Evolutionary conservation across 345 rosid genomes (phyloP).

Genomic region (Eucalyptus polybractea): DNA sequence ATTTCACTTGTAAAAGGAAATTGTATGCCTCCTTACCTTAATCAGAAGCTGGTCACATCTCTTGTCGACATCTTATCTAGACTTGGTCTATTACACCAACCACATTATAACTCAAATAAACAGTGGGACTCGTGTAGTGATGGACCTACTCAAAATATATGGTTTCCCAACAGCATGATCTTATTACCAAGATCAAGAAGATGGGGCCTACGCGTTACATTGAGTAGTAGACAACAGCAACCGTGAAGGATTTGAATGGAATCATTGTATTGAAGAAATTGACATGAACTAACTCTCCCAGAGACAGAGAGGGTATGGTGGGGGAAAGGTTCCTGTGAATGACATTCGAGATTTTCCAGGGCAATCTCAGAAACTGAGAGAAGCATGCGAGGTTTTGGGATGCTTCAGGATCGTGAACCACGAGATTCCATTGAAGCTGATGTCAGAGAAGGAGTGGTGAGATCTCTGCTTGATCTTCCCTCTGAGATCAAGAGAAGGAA

Average conservation of each 20-base stretch:
- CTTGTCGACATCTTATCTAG: background rate
- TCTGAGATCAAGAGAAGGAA: slow-evolving; percentile 7
- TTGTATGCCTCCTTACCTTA: background rate
- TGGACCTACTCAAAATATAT: background rate
- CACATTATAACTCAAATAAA: background rate
- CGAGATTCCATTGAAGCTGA: slow-evolving; percentile 5
- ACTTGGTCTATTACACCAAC: background rate
- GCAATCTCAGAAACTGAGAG: slow-evolving; percentile 20
- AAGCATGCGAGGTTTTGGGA: slow-evolving; percentile 62
- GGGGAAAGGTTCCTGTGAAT: slow-evolving; percentile 13
- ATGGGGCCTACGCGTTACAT: background rate
- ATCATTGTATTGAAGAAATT: background rate
- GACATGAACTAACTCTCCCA: background rate
- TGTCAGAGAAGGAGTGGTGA: slow-evolving; percentile 33
- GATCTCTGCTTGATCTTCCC: slow-evolving; percentile 52
- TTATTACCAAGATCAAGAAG: background rate
- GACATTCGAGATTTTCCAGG: slow-evolving; percentile 33
- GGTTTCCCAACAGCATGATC: background rate
- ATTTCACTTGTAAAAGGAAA: background rate
- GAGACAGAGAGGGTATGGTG: background rate
- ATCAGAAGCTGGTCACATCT: background rate
- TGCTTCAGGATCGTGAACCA: slow-evolving; percentile 74
- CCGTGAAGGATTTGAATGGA: background rate
- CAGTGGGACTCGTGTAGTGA: background rate
- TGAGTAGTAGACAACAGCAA: background rate